Evolutionary conservation across 139 green algal species (phyloP).

Genomic region (Coelastrella sp.): DNA sequence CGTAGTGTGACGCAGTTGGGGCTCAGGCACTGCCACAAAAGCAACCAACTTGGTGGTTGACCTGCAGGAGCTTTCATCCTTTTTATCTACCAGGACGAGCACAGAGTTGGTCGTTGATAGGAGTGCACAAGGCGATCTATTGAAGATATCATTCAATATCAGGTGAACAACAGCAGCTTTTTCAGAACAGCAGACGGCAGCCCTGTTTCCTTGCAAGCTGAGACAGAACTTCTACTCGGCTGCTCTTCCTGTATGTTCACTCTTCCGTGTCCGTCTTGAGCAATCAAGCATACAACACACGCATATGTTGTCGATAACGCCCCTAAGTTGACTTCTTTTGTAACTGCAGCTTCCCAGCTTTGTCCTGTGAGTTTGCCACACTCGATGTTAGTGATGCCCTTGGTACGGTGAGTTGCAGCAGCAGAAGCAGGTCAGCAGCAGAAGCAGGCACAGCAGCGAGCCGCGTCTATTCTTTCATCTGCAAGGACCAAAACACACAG

Average conservation of each 20-base stretch:
- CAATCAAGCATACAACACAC: too few relatives aligned
- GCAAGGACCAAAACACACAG: too few relatives aligned
- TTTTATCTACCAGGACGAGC: constrained; percentile 74
- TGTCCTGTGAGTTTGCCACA: constrained; percentile 98
- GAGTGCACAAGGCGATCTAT: constrained; percentile 88
- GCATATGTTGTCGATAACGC: neutral
- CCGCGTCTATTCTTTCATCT: neutral
- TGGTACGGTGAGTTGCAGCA: constrained; percentile 79
- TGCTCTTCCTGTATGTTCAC: neutral
- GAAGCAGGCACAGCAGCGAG: neutral
- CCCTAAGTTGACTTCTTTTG: neutral
- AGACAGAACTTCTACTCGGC: neutral
- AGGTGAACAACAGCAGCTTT: constrained; percentile 57
- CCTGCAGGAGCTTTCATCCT: constrained; percentile 88
- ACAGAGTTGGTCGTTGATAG: constrained; percentile 92
- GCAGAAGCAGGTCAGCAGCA: constrained; percentile 29
- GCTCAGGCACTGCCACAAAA: neutral
- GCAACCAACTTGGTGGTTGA: neutral
- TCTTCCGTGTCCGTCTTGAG: too few relatives aligned
- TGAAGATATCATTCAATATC: constrained; percentile 98
- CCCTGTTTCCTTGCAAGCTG: neutral
- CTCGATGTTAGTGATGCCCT: constrained; percentile 95
- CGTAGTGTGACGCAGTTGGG: neutral
- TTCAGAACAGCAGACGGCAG: too few relatives aligned
- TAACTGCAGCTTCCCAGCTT: constrained; percentile 79